Percentiles rank a stretch among this genome's conserved stretches.
These are phyloP conservation scores for Alternaria burnsii DNA, from an alignment of 2,329 filamentous ascomycete species.

Conservation along the genomic window DNA sequence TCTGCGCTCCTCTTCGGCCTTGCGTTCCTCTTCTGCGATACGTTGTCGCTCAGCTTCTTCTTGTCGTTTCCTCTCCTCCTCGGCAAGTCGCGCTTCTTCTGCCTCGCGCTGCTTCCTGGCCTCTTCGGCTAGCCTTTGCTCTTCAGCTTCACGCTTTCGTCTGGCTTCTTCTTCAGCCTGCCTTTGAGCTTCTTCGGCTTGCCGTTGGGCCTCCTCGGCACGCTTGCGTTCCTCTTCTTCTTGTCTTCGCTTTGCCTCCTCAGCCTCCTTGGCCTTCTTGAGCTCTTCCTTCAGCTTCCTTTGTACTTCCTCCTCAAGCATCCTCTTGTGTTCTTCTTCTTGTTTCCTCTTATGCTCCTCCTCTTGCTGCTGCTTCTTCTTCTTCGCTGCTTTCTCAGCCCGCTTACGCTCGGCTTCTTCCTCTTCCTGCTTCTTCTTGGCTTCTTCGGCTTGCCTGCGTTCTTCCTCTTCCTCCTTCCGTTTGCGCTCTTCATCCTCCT, in stretches of 20 bases:
- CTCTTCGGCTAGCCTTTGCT: conserved; percentile 54
- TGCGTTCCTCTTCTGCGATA: conserved; percentile 57
- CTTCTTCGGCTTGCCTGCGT: conserved; percentile 16
- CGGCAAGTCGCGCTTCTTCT: conserved; percentile 22
- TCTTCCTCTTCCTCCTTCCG: conserved; percentile 25
- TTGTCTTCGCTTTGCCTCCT: conserved; percentile 63
- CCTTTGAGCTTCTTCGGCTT: conserved; percentile 55
- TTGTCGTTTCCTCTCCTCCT: conserved; percentile 43
- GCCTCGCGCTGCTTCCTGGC: conserved; percentile 67
- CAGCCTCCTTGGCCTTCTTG: conserved; percentile 50
- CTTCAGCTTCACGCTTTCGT: conserved; percentile 57
- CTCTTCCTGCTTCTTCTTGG: conserved; percentile 13
- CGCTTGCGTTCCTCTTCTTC: conserved; percentile 62
- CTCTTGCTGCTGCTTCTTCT: not conserved
- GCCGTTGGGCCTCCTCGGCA: conserved; percentile 55
- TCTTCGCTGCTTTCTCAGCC: not conserved
- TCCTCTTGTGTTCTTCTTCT: conserved; percentile 53
- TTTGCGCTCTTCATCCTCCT: not conserved
- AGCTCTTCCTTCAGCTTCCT: conserved; percentile 36
- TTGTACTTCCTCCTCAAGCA: not conserved
- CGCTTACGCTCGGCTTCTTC: conserved; percentile 4
- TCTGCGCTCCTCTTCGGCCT: conserved; percentile 45
- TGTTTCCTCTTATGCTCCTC: conserved; percentile 58
- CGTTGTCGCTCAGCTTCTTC: conserved; percentile 62
- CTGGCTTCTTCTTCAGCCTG: conserved; percentile 34